A percentile compares a stretch with the other conserved stretches of the same genome.
Evolutionary conservation across 208 protist genomes (phyloP).

Genomic region (Leishmania gerbilli): DNA sequence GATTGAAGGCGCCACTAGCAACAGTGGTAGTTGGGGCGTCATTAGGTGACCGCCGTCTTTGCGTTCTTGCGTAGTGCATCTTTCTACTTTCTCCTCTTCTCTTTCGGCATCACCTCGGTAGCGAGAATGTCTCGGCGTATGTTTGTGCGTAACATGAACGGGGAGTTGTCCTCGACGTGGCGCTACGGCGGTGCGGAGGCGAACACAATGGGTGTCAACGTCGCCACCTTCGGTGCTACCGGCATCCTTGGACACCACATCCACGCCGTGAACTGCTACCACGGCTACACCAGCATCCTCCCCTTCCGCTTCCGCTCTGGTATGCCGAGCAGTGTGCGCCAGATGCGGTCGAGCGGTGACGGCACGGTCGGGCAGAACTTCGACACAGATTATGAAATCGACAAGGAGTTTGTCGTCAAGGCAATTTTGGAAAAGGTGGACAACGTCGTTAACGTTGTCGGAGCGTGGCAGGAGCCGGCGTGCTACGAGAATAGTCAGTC

Average conservation of each 20-base stretch:
- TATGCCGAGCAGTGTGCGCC: constrained; percentile 75
- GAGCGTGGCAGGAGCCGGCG: constrained; percentile 87
- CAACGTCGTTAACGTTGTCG: constrained; percentile 74
- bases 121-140: constrained; percentile 78
- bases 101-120: background rate
- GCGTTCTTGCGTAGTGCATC: background rate
- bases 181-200: constrained; percentile 73
- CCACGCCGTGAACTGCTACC: constrained; percentile 66
- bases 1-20: background rate
- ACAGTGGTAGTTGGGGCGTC: background rate
- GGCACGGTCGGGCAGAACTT: constrained; percentile 90
- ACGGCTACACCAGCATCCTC: constrained; percentile 87
- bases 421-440: constrained; percentile 90
- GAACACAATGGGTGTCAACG: constrained; percentile 85
- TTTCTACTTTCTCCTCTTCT: background rate
- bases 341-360: constrained; percentile 74
- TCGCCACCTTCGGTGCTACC: constrained; percentile 85
- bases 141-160: constrained; percentile 88
- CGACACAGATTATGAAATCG: constrained; percentile 89
- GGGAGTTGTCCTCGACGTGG: constrained; percentile 85
- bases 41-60: background rate
- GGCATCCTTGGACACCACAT: constrained; percentile 83
- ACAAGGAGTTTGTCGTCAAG: constrained; percentile 93
- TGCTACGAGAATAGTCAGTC: constrained; percentile 90
- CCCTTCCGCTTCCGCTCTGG: constrained; percentile 88